Conservation (phyloP, 495 filamentous ascomycete species). For the Neurospora hispaniola region DNA sequence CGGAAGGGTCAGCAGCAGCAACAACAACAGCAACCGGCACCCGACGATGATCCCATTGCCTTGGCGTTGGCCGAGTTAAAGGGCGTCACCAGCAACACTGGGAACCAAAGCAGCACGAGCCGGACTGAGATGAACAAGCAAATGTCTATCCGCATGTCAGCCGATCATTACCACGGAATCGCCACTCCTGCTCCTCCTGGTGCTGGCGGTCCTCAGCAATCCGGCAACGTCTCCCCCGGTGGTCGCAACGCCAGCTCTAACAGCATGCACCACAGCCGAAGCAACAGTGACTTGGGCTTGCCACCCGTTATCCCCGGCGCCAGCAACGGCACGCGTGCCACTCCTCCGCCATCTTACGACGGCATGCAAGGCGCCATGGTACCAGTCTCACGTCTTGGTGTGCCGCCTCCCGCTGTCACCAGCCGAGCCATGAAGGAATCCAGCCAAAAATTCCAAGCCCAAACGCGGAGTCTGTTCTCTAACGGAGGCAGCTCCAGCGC, state of each 20-base stretch:
- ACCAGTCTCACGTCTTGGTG: slow-evolving; percentile 65
- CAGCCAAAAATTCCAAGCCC: slow-evolving; percentile 72
- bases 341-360: slow-evolving; percentile 79
- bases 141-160: slow-evolving; percentile 68
- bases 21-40: slow-evolving; percentile 18
- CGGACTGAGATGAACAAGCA: slow-evolving; percentile 39
- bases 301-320: slow-evolving; percentile 39
- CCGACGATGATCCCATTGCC: slow-evolving; percentile 74
- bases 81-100: slow-evolving; percentile 42
- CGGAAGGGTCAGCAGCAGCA: slow-evolving; percentile 21
- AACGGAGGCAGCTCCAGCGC: slow-evolving; percentile 13
- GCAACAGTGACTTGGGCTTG: slow-evolving; percentile 20
- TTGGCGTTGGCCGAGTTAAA: slow-evolving; percentile 88
- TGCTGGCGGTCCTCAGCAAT: slow-evolving; percentile 20
- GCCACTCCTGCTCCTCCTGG: slow-evolving; percentile 69
- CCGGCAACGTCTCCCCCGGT: slow-evolving; percentile 37
- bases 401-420: slow-evolving; percentile 86
- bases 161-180: slow-evolving; percentile 87
- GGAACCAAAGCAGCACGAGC: neutral
- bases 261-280: neutral
- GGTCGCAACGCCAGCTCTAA: slow-evolving; percentile 28
- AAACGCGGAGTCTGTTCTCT: slow-evolving; percentile 68
- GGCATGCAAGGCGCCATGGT: slow-evolving; percentile 68
- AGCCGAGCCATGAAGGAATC: slow-evolving; percentile 89
- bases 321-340: slow-evolving; percentile 48